Evolutionary conservation across 495 filamentous ascomycete genomes (phyloP), one percentile per base, ranked within the genome.

Genomic region (Pyrenopolyporus hunteri): DNA sequence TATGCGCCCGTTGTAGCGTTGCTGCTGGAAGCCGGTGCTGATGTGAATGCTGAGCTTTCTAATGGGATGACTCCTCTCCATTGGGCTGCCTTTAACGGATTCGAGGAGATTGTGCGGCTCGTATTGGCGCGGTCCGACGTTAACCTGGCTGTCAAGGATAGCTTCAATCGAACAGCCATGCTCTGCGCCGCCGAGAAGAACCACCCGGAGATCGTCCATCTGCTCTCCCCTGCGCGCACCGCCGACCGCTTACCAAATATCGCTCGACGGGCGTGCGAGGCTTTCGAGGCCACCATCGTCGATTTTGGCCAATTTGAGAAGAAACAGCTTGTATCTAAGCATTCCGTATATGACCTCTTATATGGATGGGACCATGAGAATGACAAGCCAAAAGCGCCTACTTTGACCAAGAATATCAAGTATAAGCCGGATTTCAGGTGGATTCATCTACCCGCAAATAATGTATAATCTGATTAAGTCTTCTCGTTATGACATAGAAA

Each of bases 291-390:
- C 4, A 88, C 85, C 1, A 78, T 89, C 42, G 85, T 89, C 6
- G 86, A 88, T 63, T 89, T 89, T 66, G 85, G 85, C 9, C 81
- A 85, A 48, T 87, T 86, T 58, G 82, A 83, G 40, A 87, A 88
- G 64, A 82, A 82, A 59, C 80, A 81, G 57, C 84, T 83, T 52
- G 79, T 85, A 6, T 76, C 81, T 19, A 78, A 78, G 65, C 76
- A 76, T 39, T 81, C 82, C 1, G 82, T 87, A 0, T 86, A 78
- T 50, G 82, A 89, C 26, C 59, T 88, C 25, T 69, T 89, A 0
- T 89, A 88, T 64, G 87, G 82, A 6, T 76, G 79, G 35, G 85
- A 88, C 57, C 37, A 73, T 8, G 75, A 84, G 47, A 83, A 85
- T 56, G 78, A 82, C 46, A 82, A 78, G 54, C 77, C 78, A 8